Evolutionary conservation across 306 rosid species (phyloP), one percentile per base, ranked within the genome.

Genomic region (Ammopiptanthus mongolicus): DNA sequence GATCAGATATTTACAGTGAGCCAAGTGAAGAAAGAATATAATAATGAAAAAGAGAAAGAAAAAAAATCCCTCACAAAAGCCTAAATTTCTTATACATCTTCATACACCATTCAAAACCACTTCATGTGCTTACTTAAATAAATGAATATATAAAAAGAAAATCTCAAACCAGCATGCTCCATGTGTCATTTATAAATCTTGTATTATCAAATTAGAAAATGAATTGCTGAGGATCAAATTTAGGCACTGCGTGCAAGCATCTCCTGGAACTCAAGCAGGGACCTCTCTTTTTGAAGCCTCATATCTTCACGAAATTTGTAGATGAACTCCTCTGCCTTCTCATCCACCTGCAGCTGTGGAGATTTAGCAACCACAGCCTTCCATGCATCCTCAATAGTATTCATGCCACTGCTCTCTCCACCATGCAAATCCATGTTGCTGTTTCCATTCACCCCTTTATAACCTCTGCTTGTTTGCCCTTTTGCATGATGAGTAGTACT

Each of bases 351-450:
- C 14, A 84, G 44, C 39, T 71, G 75, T 42, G 87, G 87, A 58
- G 87, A 84, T 46, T 42, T 80, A 23, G 82, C 82, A 39, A 76
- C 82, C 69, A 84, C 87, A 33, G 60, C 60, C 42, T 84, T 84
- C 87, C 87, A 84, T 65, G 84, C 87, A 80, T 84, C 87, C 5
- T 84, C 87, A 58, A 84, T 65, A 18, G 77, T 71, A 29, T 65
- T 46, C 15, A 76, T 29, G 13, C 21, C 65, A 48, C 37, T 63
- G 31, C 74, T 75, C 51, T 71, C 58, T 50, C 59, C 80, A 46
- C 65, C 80, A 46, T 22, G 61, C 55, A 53, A 37, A 47, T 56
- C 77, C 55, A 42, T 70, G 13, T 19, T 69, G 1, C n/a, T 70
- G 13, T 19, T 69, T 0, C n/a, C 52, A 71, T 69, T 36, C 10